Base-by-base conservation (phyloP, 2,329 filamentous ascomycete genomes). In the Periconia macrospinosa region DNA sequence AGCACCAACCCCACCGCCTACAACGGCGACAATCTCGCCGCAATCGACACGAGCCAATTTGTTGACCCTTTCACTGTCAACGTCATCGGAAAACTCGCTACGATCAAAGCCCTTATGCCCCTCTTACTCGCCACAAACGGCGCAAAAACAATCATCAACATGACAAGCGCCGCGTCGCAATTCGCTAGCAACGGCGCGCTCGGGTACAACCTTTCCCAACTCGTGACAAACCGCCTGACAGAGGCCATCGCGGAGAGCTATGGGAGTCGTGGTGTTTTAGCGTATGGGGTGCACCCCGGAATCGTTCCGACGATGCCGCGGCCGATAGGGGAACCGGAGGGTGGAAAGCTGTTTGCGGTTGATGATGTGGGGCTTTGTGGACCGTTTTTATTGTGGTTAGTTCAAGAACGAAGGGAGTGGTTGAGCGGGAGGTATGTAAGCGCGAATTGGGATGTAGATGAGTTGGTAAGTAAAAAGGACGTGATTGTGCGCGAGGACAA, bases 61-160 rank as follows among this genome's bases (percentile, higher is more conserved):
- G 61, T 67, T 43, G 62, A 66, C n/a, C 69, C 72, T 0, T 72
- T 76, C n/a, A 58, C 69, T 27, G 65, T 75, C 3, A 76, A 76
- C 50, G 65, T 70, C 0, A 54, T 75, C 15, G 74, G 74, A 0
- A 72, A 72, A 7, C 76, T 74, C 54, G 65, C 69, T 23, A 64
- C 68, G 2, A 68, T 70, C 10, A 71, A 75, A 30, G 62, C 72
- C 49, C 69, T 77, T 15, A 55, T 76, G 6, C 67, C 68, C 1
- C 41, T 70, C 15, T 48, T 71, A 11, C 53, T 51, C 10, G 55
- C 54, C 23, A 62, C 59, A 23, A 45, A 58, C n/a, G 45, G 45
- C 15, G 49, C 54, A n/a, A 69, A 61, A 49, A 60, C 46, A 9
- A 68, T 72, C 48, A 61, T 70, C 19, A 63, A 55, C 1, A 59